A percentile compares a stretch with the other conserved stretches of the same genome.
Conservation (phyloP, 192 early-diverging fungal genomes). For the Backusella circina region DNA sequence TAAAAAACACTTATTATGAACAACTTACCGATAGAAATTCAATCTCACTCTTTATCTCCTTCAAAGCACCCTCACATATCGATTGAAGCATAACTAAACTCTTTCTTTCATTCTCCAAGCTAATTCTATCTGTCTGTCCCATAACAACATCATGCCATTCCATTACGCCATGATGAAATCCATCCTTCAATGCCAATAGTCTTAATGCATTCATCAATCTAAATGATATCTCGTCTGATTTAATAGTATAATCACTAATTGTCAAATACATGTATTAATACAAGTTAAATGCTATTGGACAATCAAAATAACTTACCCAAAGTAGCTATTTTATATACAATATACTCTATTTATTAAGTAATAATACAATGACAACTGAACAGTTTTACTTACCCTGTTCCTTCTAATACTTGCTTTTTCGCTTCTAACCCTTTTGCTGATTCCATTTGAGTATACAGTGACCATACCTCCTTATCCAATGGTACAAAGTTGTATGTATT, state of each 20-base stretch:
- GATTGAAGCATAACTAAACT: conserved; percentile 28
- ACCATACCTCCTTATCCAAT: conserved; percentile 46
- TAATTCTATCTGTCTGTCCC: conserved; percentile 42
- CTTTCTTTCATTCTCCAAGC: conserved; percentile 36
- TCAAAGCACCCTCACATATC: conserved; percentile 29
- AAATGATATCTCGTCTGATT: conserved; percentile 45
- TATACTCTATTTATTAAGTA: not conserved
- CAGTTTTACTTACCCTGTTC: conserved; percentile 27
- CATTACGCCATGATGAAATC: conserved; percentile 26
- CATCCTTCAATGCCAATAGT: conserved; percentile 31
- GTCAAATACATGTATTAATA: conserved; percentile 4
- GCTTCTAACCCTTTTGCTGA: conserved; percentile 14
- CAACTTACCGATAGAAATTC: conserved; percentile 22
- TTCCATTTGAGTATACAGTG: conserved; percentile 34
- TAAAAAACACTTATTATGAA: not conserved
- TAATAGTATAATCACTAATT: conserved; percentile 45
- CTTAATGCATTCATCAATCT: conserved; percentile 45
- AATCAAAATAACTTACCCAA: conserved; percentile 31
- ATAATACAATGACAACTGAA: not conserved
- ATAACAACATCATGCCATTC: conserved; percentile 46
- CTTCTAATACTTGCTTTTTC: conserved; percentile 41
- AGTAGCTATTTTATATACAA: conserved; percentile 19
- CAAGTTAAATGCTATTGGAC: not conserved
- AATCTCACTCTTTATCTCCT: conserved; percentile 8
- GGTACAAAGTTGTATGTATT: conserved; percentile 51